Evolutionary conservation across 495 filamentous ascomycete genomes (phyloP), one percentile per base, ranked within the genome.

Genomic region (Hypoxylon perforatum): DNA sequence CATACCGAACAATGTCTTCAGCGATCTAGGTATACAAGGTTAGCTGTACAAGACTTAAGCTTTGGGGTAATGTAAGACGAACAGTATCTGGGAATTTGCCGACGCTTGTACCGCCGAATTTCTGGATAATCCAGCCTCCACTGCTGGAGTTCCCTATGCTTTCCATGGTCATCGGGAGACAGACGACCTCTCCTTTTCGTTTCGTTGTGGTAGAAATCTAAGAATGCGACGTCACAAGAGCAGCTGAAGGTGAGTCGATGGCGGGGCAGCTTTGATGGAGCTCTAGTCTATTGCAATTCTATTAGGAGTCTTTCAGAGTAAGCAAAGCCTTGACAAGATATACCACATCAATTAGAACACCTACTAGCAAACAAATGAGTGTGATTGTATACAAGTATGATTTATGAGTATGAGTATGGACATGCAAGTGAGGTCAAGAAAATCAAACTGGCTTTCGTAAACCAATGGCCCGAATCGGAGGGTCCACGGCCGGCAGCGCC

Each of bases 31-130:
- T 9, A 39, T 19, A 47, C 18, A n/a, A 57, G 21, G 63, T 70
- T 30, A 72, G 72, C 21, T 1, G 17, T 64, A 63, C 38, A 46
- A 41, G 2, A 17, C 42, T 57, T 19, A 21, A 41, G 12, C 14
- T 42, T 53, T 46, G 36, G 21, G 25, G 35, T 11, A 50, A 15
- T 48, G 55, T 28, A 50, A 57, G 11, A 76, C 76, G 41, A 73
- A 71, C 46, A 76, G 73, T 51, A 61, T 71, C n/a, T 76, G 75
- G 77, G 75, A 78, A 73, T 69, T 79, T 65, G 62, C 77, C 45
- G 54, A 76, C 59, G 54, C 90, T 92, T 19, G 90, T 94, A 48
- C 91, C 91, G 46, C 91, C 91, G 72, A 92, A 94, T 73, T 94
- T 95, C 69, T 94, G 91, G 19, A 95, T 90, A n/a, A 93, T 77